Conservation (phyloP, 768 basidiomycete genomes). For the Pleurotus pulmonarius region DNA sequence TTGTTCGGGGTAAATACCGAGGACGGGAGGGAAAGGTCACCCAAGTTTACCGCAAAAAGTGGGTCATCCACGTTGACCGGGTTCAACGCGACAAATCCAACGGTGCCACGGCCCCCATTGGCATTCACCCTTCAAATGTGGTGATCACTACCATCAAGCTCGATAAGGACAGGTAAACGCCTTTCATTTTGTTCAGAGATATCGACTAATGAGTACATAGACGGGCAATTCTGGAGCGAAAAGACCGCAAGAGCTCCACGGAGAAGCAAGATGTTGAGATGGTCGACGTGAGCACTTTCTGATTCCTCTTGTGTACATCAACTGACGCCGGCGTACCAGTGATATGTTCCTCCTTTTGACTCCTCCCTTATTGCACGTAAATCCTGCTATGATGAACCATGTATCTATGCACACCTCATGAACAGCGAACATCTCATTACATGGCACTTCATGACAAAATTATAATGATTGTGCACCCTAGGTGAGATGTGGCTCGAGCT, state of each 20-base stretch:
- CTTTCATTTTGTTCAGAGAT: neutral
- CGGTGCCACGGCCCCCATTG: constrained; percentile 89
- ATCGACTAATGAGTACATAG: constrained; percentile 29
- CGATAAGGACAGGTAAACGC: constrained; percentile 77
- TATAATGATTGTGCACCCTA: too few relatives aligned
- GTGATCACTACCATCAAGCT: constrained; percentile 91
- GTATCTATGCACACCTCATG: constrained; percentile 56
- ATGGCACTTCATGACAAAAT: neutral
- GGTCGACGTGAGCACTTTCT: constrained; percentile 60
- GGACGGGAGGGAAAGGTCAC: constrained; percentile 98
- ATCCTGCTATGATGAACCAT: constrained; percentile 51
- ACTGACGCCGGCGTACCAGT: constrained; percentile 31
- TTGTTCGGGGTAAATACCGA: constrained; percentile 97
- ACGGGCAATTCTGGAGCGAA: constrained; percentile 84
- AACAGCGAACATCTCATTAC: neutral
- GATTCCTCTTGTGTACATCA: neutral
- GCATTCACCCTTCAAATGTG: constrained; percentile 95
- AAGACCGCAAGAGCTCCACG: constrained; percentile 67
- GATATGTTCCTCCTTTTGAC: constrained; percentile 18
- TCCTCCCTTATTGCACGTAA: constrained; percentile 17
- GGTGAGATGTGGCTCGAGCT: too few relatives aligned
- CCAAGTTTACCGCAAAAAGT: constrained; percentile 98
- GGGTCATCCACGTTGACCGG: constrained; percentile 98
- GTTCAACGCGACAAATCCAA: constrained; percentile 97
- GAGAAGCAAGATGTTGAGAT: constrained; percentile 65